Conservation (phyloP, 2,329 filamentous ascomycete genomes). For the Furcasterigmium furcatum region DNA sequence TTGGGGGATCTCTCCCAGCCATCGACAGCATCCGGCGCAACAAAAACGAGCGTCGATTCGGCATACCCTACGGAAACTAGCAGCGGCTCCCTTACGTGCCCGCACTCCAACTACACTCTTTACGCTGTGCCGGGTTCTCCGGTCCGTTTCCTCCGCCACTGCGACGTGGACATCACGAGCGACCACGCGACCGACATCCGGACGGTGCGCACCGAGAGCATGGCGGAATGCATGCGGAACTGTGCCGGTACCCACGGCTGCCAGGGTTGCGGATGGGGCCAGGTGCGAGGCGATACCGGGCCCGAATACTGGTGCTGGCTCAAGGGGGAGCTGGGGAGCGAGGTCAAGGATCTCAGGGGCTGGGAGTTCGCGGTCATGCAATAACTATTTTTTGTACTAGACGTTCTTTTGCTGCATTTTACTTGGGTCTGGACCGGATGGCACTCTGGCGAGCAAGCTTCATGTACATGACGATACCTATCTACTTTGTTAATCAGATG, state of each 20-base stretch:
- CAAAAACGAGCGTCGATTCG: conserved; percentile 10
- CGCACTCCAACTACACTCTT: conserved; percentile 38
- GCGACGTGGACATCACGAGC: conserved; percentile 41
- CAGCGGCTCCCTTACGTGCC: conserved; percentile 29
- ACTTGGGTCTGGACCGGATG: not conserved
- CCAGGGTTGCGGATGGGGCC: conserved; percentile 41
- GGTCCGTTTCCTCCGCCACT: conserved; percentile 38
- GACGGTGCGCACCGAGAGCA: conserved; percentile 30
- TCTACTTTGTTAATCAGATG: not conserved
- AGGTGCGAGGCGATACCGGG: conserved; percentile 33
- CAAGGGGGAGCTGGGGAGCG: conserved; percentile 30
- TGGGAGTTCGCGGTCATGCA: conserved; percentile 41
- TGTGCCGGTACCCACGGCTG: conserved; percentile 36
- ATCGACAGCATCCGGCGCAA: conserved; percentile 11
- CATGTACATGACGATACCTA: not conserved
- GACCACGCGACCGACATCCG: conserved; percentile 28
- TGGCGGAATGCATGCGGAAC: conserved; percentile 40
- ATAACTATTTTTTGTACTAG: not conserved
- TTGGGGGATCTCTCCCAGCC: not conserved
- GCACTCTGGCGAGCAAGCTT: not conserved
- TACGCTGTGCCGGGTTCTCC: conserved; percentile 35
- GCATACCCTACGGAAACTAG: conserved; percentile 16
- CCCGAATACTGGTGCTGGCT: conserved; percentile 39
- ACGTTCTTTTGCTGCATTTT: not conserved
- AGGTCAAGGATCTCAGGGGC: conserved; percentile 24